Percentiles rank a stretch among this genome's conserved stretches.
Conservation (phyloP, 495 filamentous ascomycete genomes). For the Tuber calosporum region DNA sequence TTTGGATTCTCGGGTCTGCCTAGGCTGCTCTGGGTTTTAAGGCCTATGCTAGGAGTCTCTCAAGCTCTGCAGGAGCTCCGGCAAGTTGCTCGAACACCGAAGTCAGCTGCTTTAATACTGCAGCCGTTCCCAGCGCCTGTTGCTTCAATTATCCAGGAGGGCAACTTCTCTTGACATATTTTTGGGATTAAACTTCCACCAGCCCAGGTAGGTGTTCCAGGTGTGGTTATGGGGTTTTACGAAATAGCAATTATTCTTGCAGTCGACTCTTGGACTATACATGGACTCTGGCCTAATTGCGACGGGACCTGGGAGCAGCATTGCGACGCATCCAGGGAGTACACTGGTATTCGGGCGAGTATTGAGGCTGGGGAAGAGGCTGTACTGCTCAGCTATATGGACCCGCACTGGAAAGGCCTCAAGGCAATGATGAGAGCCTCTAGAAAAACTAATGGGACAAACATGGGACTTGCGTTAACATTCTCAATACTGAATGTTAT, state of each 20-base stretch:
- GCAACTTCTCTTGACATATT: conserved; percentile 71
- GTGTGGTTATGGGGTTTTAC: background rate
- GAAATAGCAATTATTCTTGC: conserved; percentile 28
- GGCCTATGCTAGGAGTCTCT: background rate
- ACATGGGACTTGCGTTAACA: conserved; percentile 69
- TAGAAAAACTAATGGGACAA: conserved; percentile 89
- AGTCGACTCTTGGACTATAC: conserved; percentile 74
- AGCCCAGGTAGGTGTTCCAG: conserved; percentile 42
- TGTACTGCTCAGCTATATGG: conserved; percentile 64
- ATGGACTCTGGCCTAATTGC: conserved; percentile 89
- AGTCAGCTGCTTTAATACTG: conserved; percentile 16
- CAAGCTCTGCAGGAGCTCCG: conserved; percentile 14
- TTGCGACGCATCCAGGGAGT: conserved; percentile 61
- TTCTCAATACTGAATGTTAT: conserved; percentile 68
- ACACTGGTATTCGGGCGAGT: conserved; percentile 64
- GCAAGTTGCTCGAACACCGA: conserved; percentile 15
- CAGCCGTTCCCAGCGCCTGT: conserved; percentile 52
- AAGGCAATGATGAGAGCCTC: conserved; percentile 59
- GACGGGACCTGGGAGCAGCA: conserved; percentile 69
- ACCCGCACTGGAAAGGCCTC: conserved; percentile 66
- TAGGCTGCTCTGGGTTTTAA: background rate
- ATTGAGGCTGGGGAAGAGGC: conserved; percentile 55
- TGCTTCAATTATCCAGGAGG: conserved; percentile 81
- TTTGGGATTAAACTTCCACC: conserved; percentile 70
- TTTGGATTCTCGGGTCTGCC: background rate